Conservation (phyloP, 2,329 filamentous ascomycete genomes). For the Aspergillus sp. region DNA sequence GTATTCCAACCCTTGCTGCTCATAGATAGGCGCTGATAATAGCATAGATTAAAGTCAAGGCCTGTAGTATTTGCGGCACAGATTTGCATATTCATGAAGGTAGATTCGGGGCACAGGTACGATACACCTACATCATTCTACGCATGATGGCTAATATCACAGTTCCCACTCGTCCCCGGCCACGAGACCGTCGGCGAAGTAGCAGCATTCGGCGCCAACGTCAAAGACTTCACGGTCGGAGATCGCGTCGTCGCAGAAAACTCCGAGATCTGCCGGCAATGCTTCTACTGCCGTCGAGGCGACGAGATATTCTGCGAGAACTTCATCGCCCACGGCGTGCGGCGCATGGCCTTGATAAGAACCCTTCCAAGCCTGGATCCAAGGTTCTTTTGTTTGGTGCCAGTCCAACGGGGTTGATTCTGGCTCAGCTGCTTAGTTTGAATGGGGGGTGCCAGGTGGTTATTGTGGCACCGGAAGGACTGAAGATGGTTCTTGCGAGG, state of each 20-base stretch:
- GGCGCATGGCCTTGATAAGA: constrained; percentile 66
- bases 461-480: constrained; percentile 62
- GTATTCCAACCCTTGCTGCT: too few relatives aligned
- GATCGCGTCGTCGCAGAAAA: constrained; percentile 57
- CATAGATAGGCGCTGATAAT: too few relatives aligned
- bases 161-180: constrained; percentile 63
- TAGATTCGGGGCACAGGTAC: constrained; percentile 57
- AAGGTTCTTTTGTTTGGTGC: constrained; percentile 65
- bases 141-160: constrained; percentile 3
- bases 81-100: constrained; percentile 57
- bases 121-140: background rate
- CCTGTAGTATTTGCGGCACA: constrained; percentile 59
- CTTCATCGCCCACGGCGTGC: constrained; percentile 61
- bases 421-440: constrained; percentile 59
- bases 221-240: constrained; percentile 57
- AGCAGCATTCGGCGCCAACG: constrained; percentile 54
- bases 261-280: constrained; percentile 62
- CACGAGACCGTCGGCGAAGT: constrained; percentile 66
- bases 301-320: constrained; percentile 65
- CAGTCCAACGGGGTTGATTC: constrained; percentile 61
- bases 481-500: constrained; percentile 66
- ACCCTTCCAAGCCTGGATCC: constrained; percentile 59
- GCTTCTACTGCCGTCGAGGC: constrained; percentile 68
- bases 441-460: constrained; percentile 67
- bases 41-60: constrained; percentile 57